Percentiles rank a stretch among this genome's conserved stretches.
These are phyloP conservation scores for Lentinula sp. DNA, from an alignment of 768 basidiomycete species.

Conservation along the genomic window DNA sequence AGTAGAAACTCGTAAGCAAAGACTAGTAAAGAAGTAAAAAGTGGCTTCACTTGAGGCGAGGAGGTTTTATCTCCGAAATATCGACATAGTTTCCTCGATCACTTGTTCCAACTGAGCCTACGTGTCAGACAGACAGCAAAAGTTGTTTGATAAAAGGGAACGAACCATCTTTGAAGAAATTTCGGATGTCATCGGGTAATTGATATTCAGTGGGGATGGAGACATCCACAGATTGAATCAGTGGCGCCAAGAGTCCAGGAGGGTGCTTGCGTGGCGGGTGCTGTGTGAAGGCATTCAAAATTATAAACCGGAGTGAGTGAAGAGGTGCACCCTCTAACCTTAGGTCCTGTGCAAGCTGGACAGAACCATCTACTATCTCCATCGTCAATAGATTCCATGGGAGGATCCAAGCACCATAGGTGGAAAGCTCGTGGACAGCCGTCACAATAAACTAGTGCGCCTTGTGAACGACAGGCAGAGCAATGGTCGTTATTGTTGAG, in stretches of 20 bases:
- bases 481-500: slow-evolving; percentile 78
- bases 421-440: slow-evolving; percentile 96
- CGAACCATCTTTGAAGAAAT: slow-evolving; percentile 84
- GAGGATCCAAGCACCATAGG: slow-evolving; percentile 94
- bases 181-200: slow-evolving; percentile 79
- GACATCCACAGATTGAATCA: slow-evolving; percentile 64
- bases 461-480: slow-evolving; percentile 75
- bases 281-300: slow-evolving; percentile 28
- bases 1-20: slow-evolving; percentile 9
- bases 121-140: slow-evolving; percentile 11
- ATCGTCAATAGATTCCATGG: slow-evolving; percentile 83
- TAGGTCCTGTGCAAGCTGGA: slow-evolving; percentile 59
- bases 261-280: slow-evolving; percentile 64
- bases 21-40: slow-evolving; percentile 7
- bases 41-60: slow-evolving; percentile 65
- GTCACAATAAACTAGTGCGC: slow-evolving; percentile 92
- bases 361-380: slow-evolving; percentile 84
- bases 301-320: slow-evolving; percentile 12
- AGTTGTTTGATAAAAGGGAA: slow-evolving; percentile 11
- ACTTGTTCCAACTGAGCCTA: slow-evolving; percentile 62
- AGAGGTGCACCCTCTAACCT: slow-evolving; percentile 36
- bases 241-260: slow-evolving; percentile 60
- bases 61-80: slow-evolving; percentile 66
- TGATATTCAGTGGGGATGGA: slow-evolving; percentile 78
- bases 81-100: slow-evolving; percentile 83